Conservation (phyloP, 108 stramenopile species). For the Nitzschia sp. region DNA sequence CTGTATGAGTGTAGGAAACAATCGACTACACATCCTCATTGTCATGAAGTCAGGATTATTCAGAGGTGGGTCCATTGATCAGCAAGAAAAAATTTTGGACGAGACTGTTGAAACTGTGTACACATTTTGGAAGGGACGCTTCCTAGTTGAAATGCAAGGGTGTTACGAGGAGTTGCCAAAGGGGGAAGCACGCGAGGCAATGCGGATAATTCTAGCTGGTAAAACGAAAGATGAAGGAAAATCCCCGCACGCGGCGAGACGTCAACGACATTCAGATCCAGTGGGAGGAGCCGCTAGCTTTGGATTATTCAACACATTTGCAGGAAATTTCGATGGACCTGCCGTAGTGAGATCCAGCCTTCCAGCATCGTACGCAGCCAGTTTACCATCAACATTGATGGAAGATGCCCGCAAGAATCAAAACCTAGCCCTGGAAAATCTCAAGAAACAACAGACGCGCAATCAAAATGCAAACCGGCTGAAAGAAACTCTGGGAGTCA, state of each 20-base stretch:
- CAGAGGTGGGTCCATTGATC: constrained; percentile 1
- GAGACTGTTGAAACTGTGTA: constrained; percentile 26
- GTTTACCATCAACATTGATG: background rate
- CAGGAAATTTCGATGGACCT: background rate
- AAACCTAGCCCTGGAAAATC: background rate
- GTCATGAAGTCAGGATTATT: constrained; percentile 21
- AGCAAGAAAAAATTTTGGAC: constrained; percentile 32
- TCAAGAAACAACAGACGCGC: constrained; percentile 30
- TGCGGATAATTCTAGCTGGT: constrained; percentile 18
- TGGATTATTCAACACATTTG: background rate
- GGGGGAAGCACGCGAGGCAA: constrained; percentile 14
- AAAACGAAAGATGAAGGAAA: background rate
- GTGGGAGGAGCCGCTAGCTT: background rate
- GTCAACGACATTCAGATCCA: background rate
- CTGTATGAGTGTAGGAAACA: constrained; percentile 26
- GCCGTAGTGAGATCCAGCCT: background rate
- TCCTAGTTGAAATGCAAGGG: constrained; percentile 12
- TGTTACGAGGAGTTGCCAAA: constrained; percentile 27
- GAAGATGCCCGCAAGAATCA: constrained; percentile 1
- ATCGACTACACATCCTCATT: constrained; percentile 28
- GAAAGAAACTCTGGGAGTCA: constrained; percentile 11
- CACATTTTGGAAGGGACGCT: constrained; percentile 34
- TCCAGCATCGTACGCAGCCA: background rate
- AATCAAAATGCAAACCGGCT: constrained; percentile 26
- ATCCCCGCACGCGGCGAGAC: background rate